phyloP scores from a whole-genome alignment of 306 rosid species.

The Vigna trinervia region DNA sequence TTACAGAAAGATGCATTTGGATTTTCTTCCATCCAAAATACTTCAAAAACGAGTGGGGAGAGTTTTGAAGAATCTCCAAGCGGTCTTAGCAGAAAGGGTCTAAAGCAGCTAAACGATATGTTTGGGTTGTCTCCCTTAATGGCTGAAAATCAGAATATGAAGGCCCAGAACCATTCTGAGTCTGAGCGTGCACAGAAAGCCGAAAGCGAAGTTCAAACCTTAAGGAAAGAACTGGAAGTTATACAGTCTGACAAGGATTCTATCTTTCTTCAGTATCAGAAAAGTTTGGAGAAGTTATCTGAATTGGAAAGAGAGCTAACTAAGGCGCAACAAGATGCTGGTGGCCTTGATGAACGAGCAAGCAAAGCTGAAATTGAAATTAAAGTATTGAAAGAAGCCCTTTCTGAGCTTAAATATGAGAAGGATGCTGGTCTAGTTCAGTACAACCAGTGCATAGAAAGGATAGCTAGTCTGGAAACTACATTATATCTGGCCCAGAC shows the following conservation, averaged over 20 bases:
- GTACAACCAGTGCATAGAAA: conserved; percentile 70
- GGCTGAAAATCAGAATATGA: conserved; percentile 55
- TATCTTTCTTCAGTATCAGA: conserved; percentile 72
- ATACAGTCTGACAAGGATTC: conserved; percentile 82
- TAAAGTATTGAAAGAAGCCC: conserved; percentile 75
- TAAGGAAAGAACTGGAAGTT: conserved; percentile 63
- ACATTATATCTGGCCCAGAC: conserved; percentile 58
- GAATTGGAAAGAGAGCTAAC: conserved; percentile 69
- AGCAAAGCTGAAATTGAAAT: conserved; percentile 92
- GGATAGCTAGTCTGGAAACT: conserved; percentile 69
- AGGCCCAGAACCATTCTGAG: conserved; percentile 52
- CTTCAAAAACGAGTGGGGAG: conserved; percentile 50
- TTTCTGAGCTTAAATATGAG: conserved; percentile 64
- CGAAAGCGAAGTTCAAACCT: conserved; percentile 68
- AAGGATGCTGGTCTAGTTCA: conserved; percentile 76
- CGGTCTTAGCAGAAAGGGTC: conserved; percentile 68
- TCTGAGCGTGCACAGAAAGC: conserved; percentile 61
- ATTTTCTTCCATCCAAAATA: conserved; percentile 52
- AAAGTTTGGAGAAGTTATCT: conserved; percentile 72
- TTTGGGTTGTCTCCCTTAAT: conserved; percentile 55
- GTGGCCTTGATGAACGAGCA: conserved; percentile 81
- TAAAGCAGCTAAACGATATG: conserved; percentile 72
- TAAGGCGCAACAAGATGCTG: conserved; percentile 61
- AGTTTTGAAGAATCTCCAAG: conserved; percentile 50
- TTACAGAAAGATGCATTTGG: conserved; percentile 62